Conservation (phyloP, 2,329 filamentous ascomycete species). For the Polychaeton citri region DNA sequence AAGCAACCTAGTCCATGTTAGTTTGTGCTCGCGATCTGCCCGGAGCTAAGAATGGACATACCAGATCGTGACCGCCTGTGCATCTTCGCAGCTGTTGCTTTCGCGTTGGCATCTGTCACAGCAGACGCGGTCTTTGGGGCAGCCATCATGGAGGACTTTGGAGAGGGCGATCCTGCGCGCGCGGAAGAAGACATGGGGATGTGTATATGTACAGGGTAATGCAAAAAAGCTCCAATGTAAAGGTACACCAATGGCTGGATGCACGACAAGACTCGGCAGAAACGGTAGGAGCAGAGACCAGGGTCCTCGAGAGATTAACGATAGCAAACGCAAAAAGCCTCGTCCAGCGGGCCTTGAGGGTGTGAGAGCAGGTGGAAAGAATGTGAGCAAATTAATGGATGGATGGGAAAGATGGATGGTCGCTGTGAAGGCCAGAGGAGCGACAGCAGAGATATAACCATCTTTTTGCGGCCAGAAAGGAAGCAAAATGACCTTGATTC, state of each 20-base stretch:
- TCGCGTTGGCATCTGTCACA: constrained; percentile 32
- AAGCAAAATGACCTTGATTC: constrained; percentile 25
- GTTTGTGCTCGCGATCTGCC: no score
- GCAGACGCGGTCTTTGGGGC: constrained; percentile 33
- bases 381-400: constrained; percentile 35
- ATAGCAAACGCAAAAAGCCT: constrained; percentile 32
- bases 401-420: no score
- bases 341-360: constrained; percentile 32
- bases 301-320: constrained; percentile 23
- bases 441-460: constrained; percentile 16
- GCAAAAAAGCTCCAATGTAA: constrained; percentile 9
- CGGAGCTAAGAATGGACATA: constrained; percentile 45
- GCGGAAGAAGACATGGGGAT: constrained; percentile 31
- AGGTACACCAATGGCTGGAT: constrained; percentile 17
- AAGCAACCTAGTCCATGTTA: constrained; percentile 56
- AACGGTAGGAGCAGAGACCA: constrained; percentile 15
- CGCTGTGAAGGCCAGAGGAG: no score
- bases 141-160: constrained; percentile 32
- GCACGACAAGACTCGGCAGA: constrained; percentile 15
- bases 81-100: constrained; percentile 62
- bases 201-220: constrained; percentile 27
- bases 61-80: constrained; percentile 90
- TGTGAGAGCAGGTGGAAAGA: constrained; percentile 23
- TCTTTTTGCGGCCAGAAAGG: constrained; percentile 21
- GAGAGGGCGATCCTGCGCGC: constrained; percentile 27